A percentile compares a stretch with the other conserved stretches of the same genome.
Conservation (phyloP, 768 basidiomycete genomes). For the Phylloporus scabripes region DNA sequence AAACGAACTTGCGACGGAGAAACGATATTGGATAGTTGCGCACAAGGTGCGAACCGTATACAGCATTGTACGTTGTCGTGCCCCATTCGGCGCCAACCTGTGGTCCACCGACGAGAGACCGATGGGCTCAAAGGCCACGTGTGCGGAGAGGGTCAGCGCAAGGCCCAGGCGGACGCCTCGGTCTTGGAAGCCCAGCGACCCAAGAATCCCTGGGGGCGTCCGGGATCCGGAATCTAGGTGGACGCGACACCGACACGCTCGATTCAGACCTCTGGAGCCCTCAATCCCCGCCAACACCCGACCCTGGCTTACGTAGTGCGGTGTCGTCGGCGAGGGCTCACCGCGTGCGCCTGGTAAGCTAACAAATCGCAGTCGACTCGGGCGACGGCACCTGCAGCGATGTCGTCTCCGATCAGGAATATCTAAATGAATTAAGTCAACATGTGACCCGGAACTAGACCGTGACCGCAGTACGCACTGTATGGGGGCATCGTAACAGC, state of each 20-base stretch:
- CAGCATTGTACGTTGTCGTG: too few species aligned
- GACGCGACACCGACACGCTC: neutral
- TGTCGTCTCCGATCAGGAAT: neutral
- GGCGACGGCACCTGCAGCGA: neutral
- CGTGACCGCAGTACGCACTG: neutral
- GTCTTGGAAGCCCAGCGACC: neutral
- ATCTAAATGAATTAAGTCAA: too few species aligned
- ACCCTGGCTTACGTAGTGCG: neutral
- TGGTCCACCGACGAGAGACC: too few species aligned
- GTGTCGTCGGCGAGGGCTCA: neutral
- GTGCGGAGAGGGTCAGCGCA: too few species aligned
- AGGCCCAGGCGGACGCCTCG: too few species aligned
- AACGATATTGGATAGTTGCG: neutral
- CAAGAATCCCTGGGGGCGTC: neutral
- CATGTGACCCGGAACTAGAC: neutral
- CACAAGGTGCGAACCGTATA: too few species aligned
- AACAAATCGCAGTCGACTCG: neutral
- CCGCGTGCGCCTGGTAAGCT: too few species aligned
- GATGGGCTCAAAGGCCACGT: too few species aligned
- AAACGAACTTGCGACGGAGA: neutral
- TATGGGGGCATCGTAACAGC: too few species aligned
- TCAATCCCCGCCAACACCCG: neutral
- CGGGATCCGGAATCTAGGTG: neutral
- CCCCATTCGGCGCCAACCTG: too few species aligned
- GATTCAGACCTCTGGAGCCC: neutral